Conservation (phyloP, 2,329 filamentous ascomycete genomes). For the Colletotrichum kahawae region DNA sequence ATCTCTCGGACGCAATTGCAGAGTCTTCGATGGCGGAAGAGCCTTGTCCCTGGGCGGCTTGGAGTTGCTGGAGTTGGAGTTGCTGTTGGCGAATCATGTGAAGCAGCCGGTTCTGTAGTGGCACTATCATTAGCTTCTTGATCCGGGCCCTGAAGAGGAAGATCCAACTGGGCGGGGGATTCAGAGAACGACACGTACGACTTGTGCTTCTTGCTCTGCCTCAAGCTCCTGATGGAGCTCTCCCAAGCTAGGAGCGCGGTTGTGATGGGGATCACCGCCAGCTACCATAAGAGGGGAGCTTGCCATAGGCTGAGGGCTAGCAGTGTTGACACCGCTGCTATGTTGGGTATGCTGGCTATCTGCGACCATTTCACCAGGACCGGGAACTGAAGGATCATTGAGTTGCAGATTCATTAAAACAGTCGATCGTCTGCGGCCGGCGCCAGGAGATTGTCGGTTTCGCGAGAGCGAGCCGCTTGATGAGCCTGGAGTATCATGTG, state of each 20-base stretch:
- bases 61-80: conserved; percentile 68
- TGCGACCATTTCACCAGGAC: conserved; percentile 70
- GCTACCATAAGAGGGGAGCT: conserved; percentile 48
- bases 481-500: conserved; percentile 40
- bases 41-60: conserved; percentile 42
- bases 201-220: conserved; percentile 79
- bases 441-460: conserved; percentile 49
- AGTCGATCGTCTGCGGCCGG: conserved; percentile 67
- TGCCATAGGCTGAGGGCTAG: conserved; percentile 52
- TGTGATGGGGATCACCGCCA: conserved; percentile 61
- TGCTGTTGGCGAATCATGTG: conserved; percentile 80
- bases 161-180: not conserved
- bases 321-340: conserved; percentile 28
- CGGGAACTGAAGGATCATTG: conserved; percentile 72
- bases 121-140: conserved; percentile 16
- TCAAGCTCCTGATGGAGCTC: conserved; percentile 82
- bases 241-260: conserved; percentile 72
- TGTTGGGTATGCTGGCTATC: conserved; percentile 42
- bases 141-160: not conserved
- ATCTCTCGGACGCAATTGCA: conserved; percentile 50
- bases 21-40: conserved; percentile 56
- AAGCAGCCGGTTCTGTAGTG: conserved; percentile 71
- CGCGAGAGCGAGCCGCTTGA: conserved; percentile 58
- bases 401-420: conserved; percentile 76
- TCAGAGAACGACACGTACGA: conserved; percentile 52